These are phyloP conservation scores for Pyrenophora tritici-repentis DNA, from an alignment of 2,329 filamentous ascomycete genomes.

Conservation along the genomic window DNA sequence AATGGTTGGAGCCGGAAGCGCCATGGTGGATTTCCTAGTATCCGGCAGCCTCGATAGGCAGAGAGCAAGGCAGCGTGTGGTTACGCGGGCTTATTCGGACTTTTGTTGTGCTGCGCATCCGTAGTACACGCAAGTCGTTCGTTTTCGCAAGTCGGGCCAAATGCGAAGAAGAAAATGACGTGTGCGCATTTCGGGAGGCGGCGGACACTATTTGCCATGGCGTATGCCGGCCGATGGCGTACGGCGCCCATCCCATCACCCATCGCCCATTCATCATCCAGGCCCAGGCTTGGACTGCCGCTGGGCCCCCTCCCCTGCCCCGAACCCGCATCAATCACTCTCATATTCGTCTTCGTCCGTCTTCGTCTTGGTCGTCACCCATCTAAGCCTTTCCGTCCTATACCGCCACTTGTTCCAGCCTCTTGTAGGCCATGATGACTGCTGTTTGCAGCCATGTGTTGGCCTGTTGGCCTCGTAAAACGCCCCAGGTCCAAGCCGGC, in stretches of 20 bases:
- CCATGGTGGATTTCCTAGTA: conserved; percentile 21
- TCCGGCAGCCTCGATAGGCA: background rate
- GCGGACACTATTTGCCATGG: background rate
- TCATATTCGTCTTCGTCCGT: background rate
- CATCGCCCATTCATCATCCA: too few species aligned
- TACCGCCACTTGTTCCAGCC: too few species aligned
- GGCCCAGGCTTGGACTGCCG: too few species aligned
- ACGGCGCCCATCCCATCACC: too few species aligned
- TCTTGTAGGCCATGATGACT: too few species aligned
- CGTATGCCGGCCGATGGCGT: too few species aligned
- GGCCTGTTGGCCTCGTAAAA: background rate
- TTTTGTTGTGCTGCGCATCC: background rate
- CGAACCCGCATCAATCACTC: background rate
- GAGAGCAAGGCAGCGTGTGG: background rate
- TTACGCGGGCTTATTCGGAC: too few species aligned
- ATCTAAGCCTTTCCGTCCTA: background rate
- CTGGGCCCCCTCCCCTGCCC: background rate
- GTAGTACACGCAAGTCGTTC: conserved; percentile 7
- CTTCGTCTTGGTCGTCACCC: background rate
- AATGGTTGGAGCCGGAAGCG: conserved; percentile 48
- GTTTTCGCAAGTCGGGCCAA: background rate
- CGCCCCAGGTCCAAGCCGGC: too few species aligned
- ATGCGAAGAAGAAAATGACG: conserved; percentile 20
- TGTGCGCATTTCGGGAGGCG: conserved; percentile 11
- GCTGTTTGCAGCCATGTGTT: background rate